Evolutionary conservation across 768 basidiomycete genomes (phyloP).

Genomic region (Lyophyllum decastes): DNA sequence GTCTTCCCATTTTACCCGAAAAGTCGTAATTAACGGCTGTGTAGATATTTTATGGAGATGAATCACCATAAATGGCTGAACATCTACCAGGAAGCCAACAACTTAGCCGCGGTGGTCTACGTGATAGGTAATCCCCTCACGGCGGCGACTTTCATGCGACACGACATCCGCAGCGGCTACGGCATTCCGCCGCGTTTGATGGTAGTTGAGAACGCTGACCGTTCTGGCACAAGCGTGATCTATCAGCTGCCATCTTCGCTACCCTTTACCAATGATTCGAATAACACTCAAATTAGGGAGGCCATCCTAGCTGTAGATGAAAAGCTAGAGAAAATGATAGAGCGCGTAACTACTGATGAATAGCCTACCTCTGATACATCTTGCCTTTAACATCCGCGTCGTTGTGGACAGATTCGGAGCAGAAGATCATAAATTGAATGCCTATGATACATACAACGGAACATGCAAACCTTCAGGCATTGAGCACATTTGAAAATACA

Average conservation of each 20-base stretch:
- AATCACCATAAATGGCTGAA: constrained; percentile 38
- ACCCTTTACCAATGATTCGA: constrained; percentile 24
- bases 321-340: constrained; percentile 44
- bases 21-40: neutral
- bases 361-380: neutral
- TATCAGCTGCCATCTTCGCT: constrained; percentile 39
- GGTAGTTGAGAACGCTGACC: constrained; percentile 27
- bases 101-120: constrained; percentile 40
- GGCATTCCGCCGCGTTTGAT: constrained; percentile 36
- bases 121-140: constrained; percentile 38
- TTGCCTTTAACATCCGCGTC: neutral
- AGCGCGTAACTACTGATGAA: constrained; percentile 28
- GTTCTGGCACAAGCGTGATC: constrained; percentile 28
- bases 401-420: neutral
- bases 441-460: neutral
- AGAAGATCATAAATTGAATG: neutral
- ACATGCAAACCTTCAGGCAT: neutral
- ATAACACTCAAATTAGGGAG: constrained; percentile 30
- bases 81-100: constrained; percentile 24
- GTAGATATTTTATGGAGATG: constrained; percentile 43
- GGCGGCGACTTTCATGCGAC: constrained; percentile 32
- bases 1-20: constrained; percentile 15
- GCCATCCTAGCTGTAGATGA: constrained; percentile 38
- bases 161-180: constrained; percentile 29
- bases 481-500: neutral